Evolutionary conservation across 1,139 yeast genomes (phyloP), one percentile per base, ranked within the genome.

Genomic region (Sugiyamaella pinicola): DNA sequence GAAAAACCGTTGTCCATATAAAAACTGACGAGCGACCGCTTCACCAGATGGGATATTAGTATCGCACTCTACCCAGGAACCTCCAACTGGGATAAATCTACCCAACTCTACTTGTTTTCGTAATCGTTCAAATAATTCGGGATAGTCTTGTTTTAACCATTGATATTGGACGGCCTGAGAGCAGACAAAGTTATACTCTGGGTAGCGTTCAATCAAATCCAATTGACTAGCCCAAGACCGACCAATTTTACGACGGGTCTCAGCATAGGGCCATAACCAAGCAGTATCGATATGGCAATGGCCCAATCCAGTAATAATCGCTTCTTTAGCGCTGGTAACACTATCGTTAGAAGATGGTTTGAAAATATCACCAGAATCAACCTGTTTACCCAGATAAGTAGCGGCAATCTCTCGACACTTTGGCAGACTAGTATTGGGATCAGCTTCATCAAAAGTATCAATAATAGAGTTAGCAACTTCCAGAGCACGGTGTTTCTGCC

Each of bases 191-290:
- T 84, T 84, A 67, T 87, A 90, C 71, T 91, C 98, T 0, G 97
- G 96, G 62, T 88, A 91, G 60, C 83, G 78, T 51, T 89, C 93
- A 62, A 93, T 82, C 53, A 91, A 72, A 53, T 88, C 86, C 53
- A 90, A 74, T 71, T 91, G 98, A 9, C 96, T 82, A 0, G 96
- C 83, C 97, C 97, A 91, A 3, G 96, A 88, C 59, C 98, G 80
- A 4, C 89, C 96, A 57, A 90, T 82, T 67, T 90, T 90, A 55
- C 96, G 79, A 62, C 86, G 83, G 0, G 97, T 88, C 69, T 91
- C 96, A 3, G 96, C 96, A 75, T 87, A 91, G 12, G 97, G 97
- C 98, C 98, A 91, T 57, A 87, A 75, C 96, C 96, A 89, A 22
- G 96, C 96, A 31, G 97, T 91, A 66, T 91, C 98, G 62, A 91